These are phyloP conservation scores for Rhododendron vialii DNA, from an alignment of 148 eudicot genomes.

Conservation along the genomic window DNA sequence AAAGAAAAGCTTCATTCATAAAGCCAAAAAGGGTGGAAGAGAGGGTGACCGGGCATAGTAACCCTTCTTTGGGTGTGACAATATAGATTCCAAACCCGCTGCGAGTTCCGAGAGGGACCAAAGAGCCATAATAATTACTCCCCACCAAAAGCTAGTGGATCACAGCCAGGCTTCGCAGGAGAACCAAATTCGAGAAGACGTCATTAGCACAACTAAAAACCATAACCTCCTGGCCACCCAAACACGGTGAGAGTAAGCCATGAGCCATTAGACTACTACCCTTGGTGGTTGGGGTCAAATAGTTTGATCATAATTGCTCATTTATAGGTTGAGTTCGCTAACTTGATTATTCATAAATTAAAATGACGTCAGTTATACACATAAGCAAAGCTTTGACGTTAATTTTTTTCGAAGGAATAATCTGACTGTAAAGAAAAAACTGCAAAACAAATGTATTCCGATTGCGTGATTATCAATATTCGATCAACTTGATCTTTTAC, in stretches of 20 bases:
- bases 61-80: too few species aligned
- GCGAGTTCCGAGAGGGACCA: not conserved
- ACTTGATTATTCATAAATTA: not conserved
- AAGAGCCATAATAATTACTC: not conserved
- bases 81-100: rapidly evolving
- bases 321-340: not conserved
- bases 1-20: not conserved
- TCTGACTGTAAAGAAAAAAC: not conserved
- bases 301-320: not conserved
- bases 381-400: not conserved
- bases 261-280: not conserved
- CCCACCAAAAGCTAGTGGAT: not conserved
- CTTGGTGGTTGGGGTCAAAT: not conserved
- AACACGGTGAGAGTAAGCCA: not conserved
- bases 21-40: not conserved
- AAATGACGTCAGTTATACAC: not conserved
- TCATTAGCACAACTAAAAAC: too few species aligned
- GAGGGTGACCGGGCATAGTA: too few species aligned
- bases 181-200: not conserved
- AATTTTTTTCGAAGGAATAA: not conserved
- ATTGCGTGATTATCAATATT: not conserved
- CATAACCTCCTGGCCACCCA: not conserved
- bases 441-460: not conserved
- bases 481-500: not conserved
- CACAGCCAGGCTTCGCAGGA: too few species aligned